Evolutionary conservation across 176 grass and related monocot species (phyloP).

Genomic region (Carex kokanica): DNA sequence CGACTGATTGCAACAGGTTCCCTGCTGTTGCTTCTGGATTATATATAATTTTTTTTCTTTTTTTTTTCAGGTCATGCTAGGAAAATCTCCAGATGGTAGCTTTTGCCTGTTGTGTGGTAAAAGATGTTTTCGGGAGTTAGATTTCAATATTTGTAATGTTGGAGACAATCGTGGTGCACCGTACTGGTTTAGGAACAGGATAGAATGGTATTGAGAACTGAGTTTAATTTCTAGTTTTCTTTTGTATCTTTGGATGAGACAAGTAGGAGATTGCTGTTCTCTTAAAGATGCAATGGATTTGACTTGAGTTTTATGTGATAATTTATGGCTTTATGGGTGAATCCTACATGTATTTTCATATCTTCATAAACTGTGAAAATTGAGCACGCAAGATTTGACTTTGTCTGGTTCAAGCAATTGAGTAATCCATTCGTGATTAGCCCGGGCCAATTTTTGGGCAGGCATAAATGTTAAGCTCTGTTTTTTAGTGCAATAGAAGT

Average conservation of each 20-base stretch:
- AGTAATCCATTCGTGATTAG: not conserved
- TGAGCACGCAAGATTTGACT: not conserved
- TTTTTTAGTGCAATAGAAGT: not conserved
- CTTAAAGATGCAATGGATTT: not conserved
- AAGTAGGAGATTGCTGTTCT: not conserved
- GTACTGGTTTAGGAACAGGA: slow-evolving; percentile 9
- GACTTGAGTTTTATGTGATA: not conserved
- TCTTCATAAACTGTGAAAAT: not conserved
- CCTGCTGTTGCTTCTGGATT: not conserved
- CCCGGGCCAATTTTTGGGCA: not conserved
- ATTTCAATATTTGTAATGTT: not conserved
- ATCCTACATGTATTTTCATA: no score
- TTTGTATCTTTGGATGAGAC: not conserved
- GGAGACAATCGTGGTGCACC: not conserved
- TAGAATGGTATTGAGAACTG: slow-evolving; percentile 10
- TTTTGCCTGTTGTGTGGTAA: not conserved
- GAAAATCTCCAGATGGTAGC: not conserved
- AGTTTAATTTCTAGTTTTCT: slow-evolving; percentile 7
- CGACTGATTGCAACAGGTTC: not conserved
- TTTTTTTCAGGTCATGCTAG: not conserved
- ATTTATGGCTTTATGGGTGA: not conserved
- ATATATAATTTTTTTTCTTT: not conserved
- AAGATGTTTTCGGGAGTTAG: not conserved
- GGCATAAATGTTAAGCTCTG: not conserved
- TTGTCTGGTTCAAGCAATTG: not conserved